Evolutionary conservation across 2,329 filamentous ascomycete genomes (phyloP).

Genomic region (Cladosporium oxysporum): DNA sequence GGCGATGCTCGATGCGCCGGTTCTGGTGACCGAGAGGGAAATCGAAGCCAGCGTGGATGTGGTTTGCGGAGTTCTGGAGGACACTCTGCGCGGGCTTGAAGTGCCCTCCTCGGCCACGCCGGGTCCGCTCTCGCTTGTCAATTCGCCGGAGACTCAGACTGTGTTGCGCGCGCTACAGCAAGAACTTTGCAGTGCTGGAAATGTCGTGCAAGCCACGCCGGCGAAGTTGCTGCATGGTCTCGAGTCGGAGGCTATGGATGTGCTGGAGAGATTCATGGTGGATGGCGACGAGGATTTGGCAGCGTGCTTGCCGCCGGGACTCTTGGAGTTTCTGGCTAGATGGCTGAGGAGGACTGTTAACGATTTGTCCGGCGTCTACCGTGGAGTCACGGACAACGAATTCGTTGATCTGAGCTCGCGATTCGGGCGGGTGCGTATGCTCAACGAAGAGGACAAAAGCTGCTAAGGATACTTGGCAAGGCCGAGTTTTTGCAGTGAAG

Average conservation of each 20-base stretch:
- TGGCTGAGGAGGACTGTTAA: not conserved
- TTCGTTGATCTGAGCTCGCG: not conserved
- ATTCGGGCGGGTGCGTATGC: not conserved
- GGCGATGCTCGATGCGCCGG: not conserved
- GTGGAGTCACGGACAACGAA: not conserved
- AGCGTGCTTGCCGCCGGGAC: not conserved
- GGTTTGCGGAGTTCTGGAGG: not conserved
- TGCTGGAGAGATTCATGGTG: not conserved
- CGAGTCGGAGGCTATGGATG: not conserved
- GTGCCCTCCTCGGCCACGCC: not conserved
- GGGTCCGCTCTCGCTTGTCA: not conserved
- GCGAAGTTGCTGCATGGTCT: not conserved
- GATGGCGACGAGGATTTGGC: not conserved
- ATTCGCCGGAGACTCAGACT: not conserved
- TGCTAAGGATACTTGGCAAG: not conserved
- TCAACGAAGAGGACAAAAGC: not conserved
- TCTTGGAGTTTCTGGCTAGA: not conserved
- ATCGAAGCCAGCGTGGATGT: not conserved
- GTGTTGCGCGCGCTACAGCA: conserved; percentile 1
- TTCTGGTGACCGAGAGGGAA: not conserved
- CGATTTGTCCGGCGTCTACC: not conserved
- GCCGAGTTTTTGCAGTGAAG: not conserved
- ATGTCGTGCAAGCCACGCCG: not conserved
- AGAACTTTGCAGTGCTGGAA: not conserved
- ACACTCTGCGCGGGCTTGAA: not conserved